Conservation (phyloP, 495 filamentous ascomycete genomes). For the Neurospora tetrasperma region DNA sequence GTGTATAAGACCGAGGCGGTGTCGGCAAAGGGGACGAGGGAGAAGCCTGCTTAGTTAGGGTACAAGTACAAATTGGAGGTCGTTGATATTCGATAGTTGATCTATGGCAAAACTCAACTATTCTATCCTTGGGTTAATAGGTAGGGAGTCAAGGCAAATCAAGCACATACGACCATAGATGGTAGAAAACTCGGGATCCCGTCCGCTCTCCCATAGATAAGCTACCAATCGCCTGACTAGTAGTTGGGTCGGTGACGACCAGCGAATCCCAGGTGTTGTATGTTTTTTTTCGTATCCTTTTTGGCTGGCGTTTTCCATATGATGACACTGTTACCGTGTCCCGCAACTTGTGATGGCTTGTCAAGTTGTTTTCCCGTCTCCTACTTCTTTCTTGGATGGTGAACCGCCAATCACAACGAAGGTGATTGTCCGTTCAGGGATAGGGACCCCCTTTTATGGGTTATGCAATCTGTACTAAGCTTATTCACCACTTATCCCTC, state of each 20-base stretch:
- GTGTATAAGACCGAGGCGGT: background rate
- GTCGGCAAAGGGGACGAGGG: background rate
- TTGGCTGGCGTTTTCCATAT: no score
- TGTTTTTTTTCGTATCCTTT: conserved; percentile 1
- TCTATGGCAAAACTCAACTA: no score
- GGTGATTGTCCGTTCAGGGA: background rate
- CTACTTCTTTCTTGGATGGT: background rate
- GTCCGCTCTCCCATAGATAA: conserved; percentile 18
- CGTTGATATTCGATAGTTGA: background rate
- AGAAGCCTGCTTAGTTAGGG: background rate
- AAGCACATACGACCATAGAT: conserved; percentile 35
- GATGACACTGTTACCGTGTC: no score
- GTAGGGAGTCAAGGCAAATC: accelerated
- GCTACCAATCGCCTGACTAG: conserved; percentile 19
- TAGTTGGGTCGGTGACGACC: conserved; percentile 41
- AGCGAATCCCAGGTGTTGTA: conserved; percentile 22
- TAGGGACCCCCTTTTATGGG: background rate
- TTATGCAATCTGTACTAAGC: background rate
- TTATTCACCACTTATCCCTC: background rate
- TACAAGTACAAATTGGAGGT: background rate
- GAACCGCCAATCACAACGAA: background rate
- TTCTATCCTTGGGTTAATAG: no score
- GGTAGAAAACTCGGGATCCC: conserved; percentile 23
- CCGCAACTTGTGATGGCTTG: no score
- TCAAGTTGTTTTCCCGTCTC: background rate